Base-by-base conservation (phyloP, 768 basidiomycete genomes). In the Ramaria sp. region DNA sequence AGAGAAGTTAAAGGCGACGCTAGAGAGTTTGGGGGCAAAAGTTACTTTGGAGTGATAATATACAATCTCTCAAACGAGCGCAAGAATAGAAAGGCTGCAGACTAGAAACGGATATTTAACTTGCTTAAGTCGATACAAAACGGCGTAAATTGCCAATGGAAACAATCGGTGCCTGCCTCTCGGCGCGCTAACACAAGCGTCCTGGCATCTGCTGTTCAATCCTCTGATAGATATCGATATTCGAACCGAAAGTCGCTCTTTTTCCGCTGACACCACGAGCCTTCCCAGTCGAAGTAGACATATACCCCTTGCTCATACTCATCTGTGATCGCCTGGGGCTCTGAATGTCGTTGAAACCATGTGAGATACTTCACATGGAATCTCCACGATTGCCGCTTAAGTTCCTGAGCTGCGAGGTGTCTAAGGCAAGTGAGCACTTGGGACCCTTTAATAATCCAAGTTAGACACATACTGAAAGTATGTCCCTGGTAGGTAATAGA, bases 301-400 rank as follows among this genome's bases (percentile, higher is more conserved):
- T 99, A 99, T 13, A 96, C 92, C 13, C 96, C 96, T 71, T 98
- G 94, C 70, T 99, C 96, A 67, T 97, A 99, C 67, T 98, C 95
- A 62, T 98, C 95, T 50, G 96, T 99, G 66, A 99, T 97, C 1
- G 93, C 93, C 64, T 95, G 91, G 8, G 96, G 96, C 64, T 98
- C 94, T 22, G 91, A 93, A 63, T 96, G 91, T 36, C 96, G 82
- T 68, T 98, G 96, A 81, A 99, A 99, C 94, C 96, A 99, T 28
- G 96, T 99, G 57, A 99, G 73, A 66, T 97, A 99, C 70, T 98
- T 97, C 58, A 97, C 89, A 68, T 99, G 96, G 76, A 98, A 99
- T 48, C 96, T 83, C 96, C 96, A 99, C 38, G 91, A 93, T 66
- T 97, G 95, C 48, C 88, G 79, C 73, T 98, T 98, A 59, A 99